Conservation (phyloP, 1,284 basidiomycete genomes). For the Golubevia sp. region DNA sequence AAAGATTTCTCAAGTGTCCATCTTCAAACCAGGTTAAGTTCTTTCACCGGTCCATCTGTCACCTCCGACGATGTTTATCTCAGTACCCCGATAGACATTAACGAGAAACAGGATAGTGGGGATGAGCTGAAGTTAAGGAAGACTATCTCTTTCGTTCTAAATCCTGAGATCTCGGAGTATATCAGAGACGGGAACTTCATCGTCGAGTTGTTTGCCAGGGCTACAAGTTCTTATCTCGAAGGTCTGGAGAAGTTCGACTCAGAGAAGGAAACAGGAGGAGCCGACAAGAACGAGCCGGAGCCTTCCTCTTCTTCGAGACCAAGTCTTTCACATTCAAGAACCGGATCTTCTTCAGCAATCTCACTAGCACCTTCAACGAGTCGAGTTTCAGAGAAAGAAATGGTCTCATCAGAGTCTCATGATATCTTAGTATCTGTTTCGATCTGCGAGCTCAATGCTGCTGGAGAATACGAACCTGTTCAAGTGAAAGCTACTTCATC, state of each 20-base stretch:
- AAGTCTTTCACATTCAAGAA: too few species aligned
- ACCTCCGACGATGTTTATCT: slow-evolving; percentile 38
- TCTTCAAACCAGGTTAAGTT: slow-evolving; percentile 39
- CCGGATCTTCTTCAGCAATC: neutral
- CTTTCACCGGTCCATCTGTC: slow-evolving; percentile 31
- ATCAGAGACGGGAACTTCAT: slow-evolving; percentile 22
- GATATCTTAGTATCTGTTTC: slow-evolving; percentile 85
- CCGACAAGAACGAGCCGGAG: too few species aligned
- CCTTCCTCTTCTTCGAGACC: neutral
- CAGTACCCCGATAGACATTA: slow-evolving; percentile 30
- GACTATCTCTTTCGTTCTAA: slow-evolving; percentile 41
- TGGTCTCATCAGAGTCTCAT: slow-evolving; percentile 84
- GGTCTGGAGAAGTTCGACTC: slow-evolving; percentile 30
- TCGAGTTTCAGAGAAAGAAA: slow-evolving; percentile 73
- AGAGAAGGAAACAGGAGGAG: slow-evolving; percentile 64
- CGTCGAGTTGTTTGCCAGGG: slow-evolving; percentile 38
- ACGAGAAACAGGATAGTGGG: slow-evolving; percentile 16
- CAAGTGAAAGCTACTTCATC: slow-evolving; percentile 78
- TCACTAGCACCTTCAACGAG: neutral
- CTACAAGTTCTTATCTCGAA: slow-evolving; percentile 20
- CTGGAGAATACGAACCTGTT: slow-evolving; percentile 82
- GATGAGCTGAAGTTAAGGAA: slow-evolving; percentile 29
- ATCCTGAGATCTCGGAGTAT: slow-evolving; percentile 24
- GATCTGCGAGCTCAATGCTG: slow-evolving; percentile 81
- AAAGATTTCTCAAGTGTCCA: slow-evolving; percentile 26